phyloP scores from a whole-genome alignment of 164 flowering plant species.

The Magnolia kwangsiensis region DNA sequence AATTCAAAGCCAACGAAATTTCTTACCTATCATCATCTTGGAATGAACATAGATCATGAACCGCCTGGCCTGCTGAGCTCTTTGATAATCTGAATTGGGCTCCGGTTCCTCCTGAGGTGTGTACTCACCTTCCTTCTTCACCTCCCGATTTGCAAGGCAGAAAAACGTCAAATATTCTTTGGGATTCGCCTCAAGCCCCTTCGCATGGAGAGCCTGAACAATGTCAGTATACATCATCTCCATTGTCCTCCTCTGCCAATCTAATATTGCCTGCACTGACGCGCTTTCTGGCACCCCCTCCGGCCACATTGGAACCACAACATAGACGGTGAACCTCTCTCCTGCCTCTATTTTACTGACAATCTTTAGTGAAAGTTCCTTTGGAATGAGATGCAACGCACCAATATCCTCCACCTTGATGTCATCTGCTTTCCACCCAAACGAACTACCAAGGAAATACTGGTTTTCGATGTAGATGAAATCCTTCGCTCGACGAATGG shows the following conservation, averaged over 20 bases:
- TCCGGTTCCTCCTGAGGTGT: conserved; percentile 52
- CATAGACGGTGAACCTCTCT: conserved; percentile 54
- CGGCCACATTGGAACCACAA: conserved; percentile 80
- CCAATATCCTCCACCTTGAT: conserved; percentile 44
- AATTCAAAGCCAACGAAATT: background rate
- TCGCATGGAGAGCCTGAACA: conserved; percentile 36
- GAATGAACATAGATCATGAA: conserved; percentile 78
- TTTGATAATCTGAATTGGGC: conserved; percentile 38
- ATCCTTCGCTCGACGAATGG: conserved; percentile 68
- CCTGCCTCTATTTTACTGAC: conserved; percentile 66
- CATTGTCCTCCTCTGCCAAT: conserved; percentile 72
- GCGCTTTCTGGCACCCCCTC: conserved; percentile 60
- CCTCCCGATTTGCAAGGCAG: conserved; percentile 65
- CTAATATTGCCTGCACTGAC: conserved; percentile 60
- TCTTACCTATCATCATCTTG: conserved; percentile 76
- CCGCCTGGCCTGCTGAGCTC: conserved; percentile 59
- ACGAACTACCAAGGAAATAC: conserved; percentile 77
- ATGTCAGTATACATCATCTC: conserved; percentile 75
- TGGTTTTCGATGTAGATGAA: conserved; percentile 76
- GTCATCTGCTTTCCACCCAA: conserved; percentile 41
- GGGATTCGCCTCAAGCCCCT: conserved; percentile 45
- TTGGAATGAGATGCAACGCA: conserved; percentile 57
- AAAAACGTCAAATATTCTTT: conserved; percentile 61
- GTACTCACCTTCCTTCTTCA: conserved; percentile 42
- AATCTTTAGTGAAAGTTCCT: conserved; percentile 63